Base-by-base conservation (phyloP, 2,329 filamentous ascomycete species). In the Xylaria digitata region DNA sequence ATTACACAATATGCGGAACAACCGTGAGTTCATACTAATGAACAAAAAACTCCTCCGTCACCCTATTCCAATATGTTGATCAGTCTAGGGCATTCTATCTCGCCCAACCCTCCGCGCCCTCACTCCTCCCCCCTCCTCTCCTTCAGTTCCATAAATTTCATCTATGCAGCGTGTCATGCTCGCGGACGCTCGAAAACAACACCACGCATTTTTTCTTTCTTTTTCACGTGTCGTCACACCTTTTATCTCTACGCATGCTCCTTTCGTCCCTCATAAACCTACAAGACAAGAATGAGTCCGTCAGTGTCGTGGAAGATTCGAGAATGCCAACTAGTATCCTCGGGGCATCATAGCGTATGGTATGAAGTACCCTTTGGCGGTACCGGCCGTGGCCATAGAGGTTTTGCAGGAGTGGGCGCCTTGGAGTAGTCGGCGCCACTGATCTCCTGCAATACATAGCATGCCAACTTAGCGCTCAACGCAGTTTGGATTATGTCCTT, bases 391-490 rank as follows among this genome's bases (percentile, higher is more conserved):
- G 37, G 37, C 37, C 37, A 40, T 9, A 15, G 11, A 3, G 11
- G 1, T 15, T 15, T 5, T 4, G 37, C 11, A 5, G 37, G 37
- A 26, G 26, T 26, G 13, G 37, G 37, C 11, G 13, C 13, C 11
- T 15, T 5, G 37, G 37, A 13, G 11, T 40, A 15, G 37, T 40
- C 37, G 37, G 11, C 11, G 11, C 5, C 37, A 13, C 37, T 7
- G 26, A 40, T 53, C 6, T 26, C 9, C 23, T 52, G 8, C 53
- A 55, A n/a, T 13, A 34, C 56, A 17, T 65, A 40, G 19, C 59
- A 8, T 9, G 72, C 68, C 4, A 71, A 3, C 17, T 34, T 8
- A 40, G 69, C 48, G 34, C 15, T 52, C 63, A 54, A 66, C 64
- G 50, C 42, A 6, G 37, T 23, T 26, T 30, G 4, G 8, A 71